Base-by-base conservation (phyloP, 345 rosid genomes). In the Capsella bursapastoris region DNA sequence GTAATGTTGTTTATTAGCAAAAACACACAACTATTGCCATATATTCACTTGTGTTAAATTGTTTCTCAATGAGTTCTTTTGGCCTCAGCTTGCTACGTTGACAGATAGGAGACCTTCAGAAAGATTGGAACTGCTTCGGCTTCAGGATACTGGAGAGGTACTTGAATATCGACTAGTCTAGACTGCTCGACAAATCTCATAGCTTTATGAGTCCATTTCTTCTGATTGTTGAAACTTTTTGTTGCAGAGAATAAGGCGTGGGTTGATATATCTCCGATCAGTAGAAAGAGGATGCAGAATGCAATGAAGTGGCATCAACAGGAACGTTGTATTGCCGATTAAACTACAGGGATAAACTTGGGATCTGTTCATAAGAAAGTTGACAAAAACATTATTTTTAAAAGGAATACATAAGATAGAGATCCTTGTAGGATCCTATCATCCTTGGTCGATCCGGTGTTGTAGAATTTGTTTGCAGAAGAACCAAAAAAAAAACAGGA, bases 131-230 rank as follows among this genome's bases (percentile, higher is more conserved):
- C 89, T 95, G 68, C 86, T 95, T 57, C 87, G 88, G 53, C 51
- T 95, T 22, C 90, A 84, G 79, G 92, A 90, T 83, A 91, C 97
- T 32, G 77, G 53, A 78, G 97, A 95, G 97, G 99, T 95, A 94
- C 41, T 22, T 28, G 12, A 38, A 43, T 41, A 70, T 50, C 14
- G 8, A 28, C 45, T 63, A 27, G 15, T 74, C 32, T 41, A 52
- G 62, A 37, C 34, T 57, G 43, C 50, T 61, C 7, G 53, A 48
- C 63, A 53, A 41, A 9, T 52, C 18, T 34, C 51, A 38, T 25
- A 4, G 31, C 44, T 51, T 77, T 15, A 15, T 6, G 2, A 4
- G 38, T 67, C 11, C 40, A 35, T 63, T 29, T 76, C 35, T 61
- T 25, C 32, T 60, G 32, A 31, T 34, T 8, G 50, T 44, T 43